phyloP scores from a whole-genome alignment of 768 basidiomycete species.

The Boletus tomentosulus region DNA sequence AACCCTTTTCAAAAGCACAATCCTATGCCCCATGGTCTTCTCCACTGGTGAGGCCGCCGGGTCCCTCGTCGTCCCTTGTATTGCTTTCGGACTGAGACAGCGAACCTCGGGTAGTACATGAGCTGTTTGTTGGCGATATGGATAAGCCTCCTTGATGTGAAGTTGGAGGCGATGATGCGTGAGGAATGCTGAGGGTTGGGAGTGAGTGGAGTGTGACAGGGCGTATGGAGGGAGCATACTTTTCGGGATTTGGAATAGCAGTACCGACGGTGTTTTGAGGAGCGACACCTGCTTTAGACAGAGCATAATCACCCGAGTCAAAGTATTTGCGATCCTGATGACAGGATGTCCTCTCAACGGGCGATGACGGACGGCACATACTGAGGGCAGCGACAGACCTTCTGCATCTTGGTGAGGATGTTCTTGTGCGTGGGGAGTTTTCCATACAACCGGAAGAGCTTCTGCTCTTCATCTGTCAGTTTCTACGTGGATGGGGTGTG shows the following conservation, averaged over 20 bases:
- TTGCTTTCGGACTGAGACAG: constrained; percentile 30
- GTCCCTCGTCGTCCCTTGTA: constrained; percentile 17
- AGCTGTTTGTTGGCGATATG: constrained; percentile 69
- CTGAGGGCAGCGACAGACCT: constrained; percentile 46
- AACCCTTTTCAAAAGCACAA: background rate
- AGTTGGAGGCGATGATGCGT: constrained; percentile 71
- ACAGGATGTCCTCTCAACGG: constrained; percentile 7
- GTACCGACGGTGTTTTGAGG: constrained; percentile 89
- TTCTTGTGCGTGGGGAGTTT: constrained; percentile 94
- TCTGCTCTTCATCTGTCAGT: constrained; percentile 85
- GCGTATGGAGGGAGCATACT: constrained; percentile 48
- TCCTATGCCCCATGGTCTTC: constrained; percentile 16
- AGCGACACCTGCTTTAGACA: constrained; percentile 92
- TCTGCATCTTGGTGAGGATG: constrained; percentile 90
- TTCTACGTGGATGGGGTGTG: constrained; percentile 44
- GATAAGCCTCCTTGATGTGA: constrained; percentile 55
- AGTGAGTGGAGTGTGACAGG: background rate
- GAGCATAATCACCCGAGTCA: constrained; percentile 97
- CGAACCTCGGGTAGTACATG: constrained; percentile 58
- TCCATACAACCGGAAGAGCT: constrained; percentile 92
- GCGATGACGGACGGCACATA: constrained; percentile 1
- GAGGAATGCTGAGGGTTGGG: constrained; percentile 66
- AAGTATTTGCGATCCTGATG: constrained; percentile 96
- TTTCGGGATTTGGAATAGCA: constrained; percentile 96
- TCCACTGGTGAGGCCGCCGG: constrained; percentile 5